These are phyloP conservation scores for Trichosporon asahii DNA, from an alignment of 1,284 basidiomycete genomes.

Conservation along the genomic window DNA sequence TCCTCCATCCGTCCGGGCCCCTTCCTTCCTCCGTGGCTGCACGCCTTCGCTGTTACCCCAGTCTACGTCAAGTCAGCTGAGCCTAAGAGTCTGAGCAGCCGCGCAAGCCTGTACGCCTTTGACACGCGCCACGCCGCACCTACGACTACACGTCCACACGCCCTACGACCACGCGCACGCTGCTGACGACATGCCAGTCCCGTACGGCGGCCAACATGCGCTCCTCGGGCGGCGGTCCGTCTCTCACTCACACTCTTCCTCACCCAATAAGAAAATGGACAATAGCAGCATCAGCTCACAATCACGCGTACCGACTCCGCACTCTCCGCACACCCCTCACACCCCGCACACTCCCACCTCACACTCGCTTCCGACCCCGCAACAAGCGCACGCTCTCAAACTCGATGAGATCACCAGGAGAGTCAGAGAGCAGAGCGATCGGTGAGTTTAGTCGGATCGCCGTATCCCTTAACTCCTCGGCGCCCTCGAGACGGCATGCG, in stretches of 20 bases:
- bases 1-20: neutral
- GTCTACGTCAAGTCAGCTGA: neutral
- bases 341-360: neutral
- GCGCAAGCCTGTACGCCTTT: neutral
- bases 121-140: neutral
- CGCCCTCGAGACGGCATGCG: neutral
- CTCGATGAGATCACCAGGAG: constrained; percentile 6
- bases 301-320: neutral
- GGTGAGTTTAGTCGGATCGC: neutral
- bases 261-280: neutral
- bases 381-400: constrained; percentile 2
- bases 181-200: neutral
- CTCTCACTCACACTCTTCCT: neutral
- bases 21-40: neutral
- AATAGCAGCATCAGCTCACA: neutral
- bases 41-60: neutral
- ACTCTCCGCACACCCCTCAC: neutral
- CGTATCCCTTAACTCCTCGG: neutral
- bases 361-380: neutral
- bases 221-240: neutral
- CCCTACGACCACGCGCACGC: neutral
- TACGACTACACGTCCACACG: neutral
- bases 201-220: neutral
- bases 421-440: constrained; percentile 6
- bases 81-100: neutral